Base-by-base conservation (phyloP, 163 green algal species). In the Scenedesmus sp. region DNA sequence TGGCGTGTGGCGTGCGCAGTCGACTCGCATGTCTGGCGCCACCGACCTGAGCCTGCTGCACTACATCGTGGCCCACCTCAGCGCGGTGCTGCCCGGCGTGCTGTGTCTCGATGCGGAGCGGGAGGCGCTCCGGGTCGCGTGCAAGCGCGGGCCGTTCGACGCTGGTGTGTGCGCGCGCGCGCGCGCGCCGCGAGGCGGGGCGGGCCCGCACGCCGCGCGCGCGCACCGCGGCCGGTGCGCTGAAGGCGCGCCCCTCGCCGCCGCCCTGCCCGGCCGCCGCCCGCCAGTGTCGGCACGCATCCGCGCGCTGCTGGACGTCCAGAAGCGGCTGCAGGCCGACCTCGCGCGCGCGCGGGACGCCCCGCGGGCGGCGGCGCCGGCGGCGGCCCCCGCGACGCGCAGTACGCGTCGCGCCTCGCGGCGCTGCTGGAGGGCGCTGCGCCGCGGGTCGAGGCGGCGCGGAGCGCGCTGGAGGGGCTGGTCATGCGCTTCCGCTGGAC, bases 31-130 rank as follows among this genome's bases (percentile, higher is more conserved):
- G 71, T 53, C 47, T 53, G 71, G 60, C 14, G 31, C 56, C 58
- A 80, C 71, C 6, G 71, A 80, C 39, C 58, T 80, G 22, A 70
- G 71, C 47, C 58, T 80, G 71, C 45, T 80, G 28, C 71, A 80
- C 71, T 80, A 72, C 71, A 70, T 80, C 22, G 71, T 80, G 71
- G 71, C 58, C 13, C 60, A 80, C 56, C 15, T 80, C 1, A 42
- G 44, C 22, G 45, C 18, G 60, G 71, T 71, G 44, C 45, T 71
- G 71, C 71, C 71, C 6, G 31, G 60, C 3, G 47, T 70, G 29
- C 45, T 71, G 45, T 45, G 29, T 11, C 45, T 80, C 28, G 71
- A 80, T 28, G 71, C 22, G 11, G 71, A 80, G 47, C 44, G 71
- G 20, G 47, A 80, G 44, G 71, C 47, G 0, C 53, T 80, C 58